phyloP scores from a whole-genome alignment of 176 grass and related monocot genomes.

The Oryza coarctata region DNA sequence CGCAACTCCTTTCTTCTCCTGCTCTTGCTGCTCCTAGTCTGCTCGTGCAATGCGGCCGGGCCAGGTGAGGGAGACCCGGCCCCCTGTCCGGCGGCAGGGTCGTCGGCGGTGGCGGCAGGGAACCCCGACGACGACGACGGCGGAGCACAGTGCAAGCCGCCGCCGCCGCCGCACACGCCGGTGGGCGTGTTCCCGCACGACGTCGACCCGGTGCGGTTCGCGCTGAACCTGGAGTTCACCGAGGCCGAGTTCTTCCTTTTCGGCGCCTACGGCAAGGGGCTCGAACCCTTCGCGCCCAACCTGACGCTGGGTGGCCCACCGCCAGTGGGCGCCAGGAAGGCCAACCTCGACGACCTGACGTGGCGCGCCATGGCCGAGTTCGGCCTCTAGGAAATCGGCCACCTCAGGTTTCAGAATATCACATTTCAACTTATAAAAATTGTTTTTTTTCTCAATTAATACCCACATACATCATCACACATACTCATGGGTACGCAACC shows the following conservation, averaged over 20 bases:
- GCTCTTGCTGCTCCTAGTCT: conserved; percentile 23
- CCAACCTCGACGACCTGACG: conserved; percentile 55
- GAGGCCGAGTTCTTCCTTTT: conserved; percentile 76
- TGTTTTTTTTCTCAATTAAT: too few relatives aligned
- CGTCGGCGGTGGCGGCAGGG: not conserved
- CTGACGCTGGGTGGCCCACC: conserved; percentile 59
- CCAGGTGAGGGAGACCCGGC: not conserved
- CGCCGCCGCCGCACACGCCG: not conserved
- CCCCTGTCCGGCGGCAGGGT: not conserved
- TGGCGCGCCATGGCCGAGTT: conserved; percentile 59
- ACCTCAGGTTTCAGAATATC: conserved; percentile 48
- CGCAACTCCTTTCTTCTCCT: not conserved
- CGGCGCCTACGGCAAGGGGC: conserved; percentile 51
- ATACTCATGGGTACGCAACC: too few relatives aligned
- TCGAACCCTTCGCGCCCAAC: conserved; percentile 58
- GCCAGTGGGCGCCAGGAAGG: conserved; percentile 63
- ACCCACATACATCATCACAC: too few relatives aligned
- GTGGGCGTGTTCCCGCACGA: conserved; percentile 61
- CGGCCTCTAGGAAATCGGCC: conserved; percentile 68
- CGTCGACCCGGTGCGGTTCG: conserved; percentile 61
- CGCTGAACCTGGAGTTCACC: conserved; percentile 70
- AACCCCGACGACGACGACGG: not conserved
- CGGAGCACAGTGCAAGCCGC: not conserved
- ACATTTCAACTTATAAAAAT: not conserved
- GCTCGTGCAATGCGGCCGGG: not conserved